A percentile compares a stretch with the other conserved stretches of the same genome.
phyloP scores from a whole-genome alignment of 225 moss, liverwort and hornwort genomes.

The Physcomitrellopsis africana region DNA sequence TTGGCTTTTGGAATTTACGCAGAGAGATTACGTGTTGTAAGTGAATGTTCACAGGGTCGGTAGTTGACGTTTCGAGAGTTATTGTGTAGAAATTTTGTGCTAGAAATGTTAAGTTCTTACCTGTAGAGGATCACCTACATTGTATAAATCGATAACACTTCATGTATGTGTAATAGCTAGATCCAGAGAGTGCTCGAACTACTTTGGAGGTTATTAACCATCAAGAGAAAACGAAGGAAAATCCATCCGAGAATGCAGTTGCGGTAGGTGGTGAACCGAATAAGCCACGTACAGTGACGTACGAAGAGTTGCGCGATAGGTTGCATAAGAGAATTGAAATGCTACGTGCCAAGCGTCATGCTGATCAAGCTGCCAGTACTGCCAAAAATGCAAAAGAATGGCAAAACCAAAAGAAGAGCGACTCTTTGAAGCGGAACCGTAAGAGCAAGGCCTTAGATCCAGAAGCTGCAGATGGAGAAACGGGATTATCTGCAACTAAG shows the following conservation, averaged over 20 bases:
- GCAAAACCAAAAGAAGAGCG: constrained; percentile 89
- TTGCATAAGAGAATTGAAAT: constrained; percentile 84
- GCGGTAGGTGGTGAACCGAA: constrained; percentile 46
- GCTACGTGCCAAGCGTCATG: constrained; percentile 88
- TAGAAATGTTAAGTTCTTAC: not conserved
- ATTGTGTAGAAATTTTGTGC: not conserved
- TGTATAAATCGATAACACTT: constrained; percentile 4
- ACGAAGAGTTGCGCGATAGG: constrained; percentile 79
- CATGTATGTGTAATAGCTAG: constrained; percentile 58
- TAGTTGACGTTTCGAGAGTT: not conserved
- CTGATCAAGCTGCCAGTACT: constrained; percentile 84
- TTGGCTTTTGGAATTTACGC: constrained; percentile 9
- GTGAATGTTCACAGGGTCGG: not conserved
- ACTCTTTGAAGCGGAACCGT: constrained; percentile 69
- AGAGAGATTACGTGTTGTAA: not conserved
- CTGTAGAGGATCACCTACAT: not conserved
- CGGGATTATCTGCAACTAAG: constrained; percentile 32
- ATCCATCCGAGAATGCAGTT: constrained; percentile 44
- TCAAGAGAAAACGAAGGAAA: constrained; percentile 51
- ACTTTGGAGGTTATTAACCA: constrained; percentile 85
- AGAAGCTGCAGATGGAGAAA: constrained; percentile 43
- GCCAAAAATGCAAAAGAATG: constrained; percentile 76
- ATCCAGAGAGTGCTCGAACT: constrained; percentile 86
- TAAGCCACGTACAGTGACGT: constrained; percentile 77
- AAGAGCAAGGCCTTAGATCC: constrained; percentile 53